Percentiles rank a stretch among this genome's conserved stretches.
Conservation (phyloP, 495 filamentous ascomycete genomes). For the Penicillium simplicissimum region DNA sequence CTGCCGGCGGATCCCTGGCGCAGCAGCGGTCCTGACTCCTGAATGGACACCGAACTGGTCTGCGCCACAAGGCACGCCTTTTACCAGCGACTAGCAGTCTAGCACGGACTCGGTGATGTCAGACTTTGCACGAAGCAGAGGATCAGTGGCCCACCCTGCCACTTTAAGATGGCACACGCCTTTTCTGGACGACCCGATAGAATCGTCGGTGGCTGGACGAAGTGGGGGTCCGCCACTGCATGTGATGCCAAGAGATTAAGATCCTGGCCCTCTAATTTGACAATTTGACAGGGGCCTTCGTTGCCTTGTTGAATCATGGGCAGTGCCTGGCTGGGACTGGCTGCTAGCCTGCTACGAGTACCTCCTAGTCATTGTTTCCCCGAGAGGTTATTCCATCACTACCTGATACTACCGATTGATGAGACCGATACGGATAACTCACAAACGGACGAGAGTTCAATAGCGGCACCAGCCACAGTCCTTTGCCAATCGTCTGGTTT, state of each 20-base stretch:
- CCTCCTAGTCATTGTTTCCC: background rate
- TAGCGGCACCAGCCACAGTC: constrained; percentile 2
- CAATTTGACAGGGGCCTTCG: background rate
- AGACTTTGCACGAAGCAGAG: background rate
- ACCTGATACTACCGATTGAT: background rate
- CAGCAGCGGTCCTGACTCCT: constrained; percentile 7
- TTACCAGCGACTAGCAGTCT: background rate
- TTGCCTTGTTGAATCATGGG: background rate
- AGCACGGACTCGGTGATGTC: constrained; percentile 7
- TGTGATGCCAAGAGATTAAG: constrained; percentile 1
- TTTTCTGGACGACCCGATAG: background rate
- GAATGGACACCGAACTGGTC: constrained; percentile 9
- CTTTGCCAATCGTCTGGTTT: background rate
- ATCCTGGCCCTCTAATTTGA: background rate
- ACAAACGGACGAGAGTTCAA: background rate
- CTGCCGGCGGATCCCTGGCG: constrained; percentile 13
- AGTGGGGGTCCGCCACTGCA: constrained; percentile 5
- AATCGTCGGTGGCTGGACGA: background rate
- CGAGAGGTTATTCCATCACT: background rate
- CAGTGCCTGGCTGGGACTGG: background rate
- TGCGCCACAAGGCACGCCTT: constrained; percentile 19
- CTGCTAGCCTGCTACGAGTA: background rate
- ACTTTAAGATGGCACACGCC: background rate
- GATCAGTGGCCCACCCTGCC: background rate
- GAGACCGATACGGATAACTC: background rate